phyloP scores from a whole-genome alignment of 129 eudicot genomes.

The Logfia minima region DNA sequence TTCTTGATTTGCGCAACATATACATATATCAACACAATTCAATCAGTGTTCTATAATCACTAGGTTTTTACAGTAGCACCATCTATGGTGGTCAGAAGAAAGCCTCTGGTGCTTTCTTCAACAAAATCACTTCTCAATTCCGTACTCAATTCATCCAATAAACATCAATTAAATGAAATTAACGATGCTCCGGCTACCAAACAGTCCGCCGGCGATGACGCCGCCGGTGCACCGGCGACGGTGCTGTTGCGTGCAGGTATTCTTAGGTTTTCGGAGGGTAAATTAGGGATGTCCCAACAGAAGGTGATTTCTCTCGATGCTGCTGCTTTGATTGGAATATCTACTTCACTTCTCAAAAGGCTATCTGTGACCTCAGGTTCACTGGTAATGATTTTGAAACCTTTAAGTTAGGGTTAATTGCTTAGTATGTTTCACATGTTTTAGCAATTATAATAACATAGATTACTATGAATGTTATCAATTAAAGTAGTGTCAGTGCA shows the following conservation, averaged over 20 bases:
- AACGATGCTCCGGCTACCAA: slow-evolving; percentile 18
- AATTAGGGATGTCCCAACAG: slow-evolving; percentile 14
- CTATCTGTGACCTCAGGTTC: slow-evolving; percentile 74
- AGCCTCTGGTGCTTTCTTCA: slow-evolving; percentile 86
- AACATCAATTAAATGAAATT: slow-evolving; percentile 13
- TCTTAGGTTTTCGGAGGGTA: slow-evolving; percentile 46
- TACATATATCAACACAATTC: not conserved
- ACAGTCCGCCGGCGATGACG: slow-evolving; percentile 14
- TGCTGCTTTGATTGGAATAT: slow-evolving; percentile 72
- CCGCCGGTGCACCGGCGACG: slow-evolving; percentile 21
- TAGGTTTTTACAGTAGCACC: not conserved
- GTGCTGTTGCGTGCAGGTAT: slow-evolving; percentile 65
- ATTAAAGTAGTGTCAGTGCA: not conserved
- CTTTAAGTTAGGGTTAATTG: not conserved
- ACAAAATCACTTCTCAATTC: slow-evolving; percentile 69
- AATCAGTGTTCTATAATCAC: not conserved
- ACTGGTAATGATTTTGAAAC: slow-evolving; percentile 44
- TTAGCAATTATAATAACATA: not conserved
- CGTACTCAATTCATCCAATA: slow-evolving; percentile 39
- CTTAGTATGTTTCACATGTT: not conserved
- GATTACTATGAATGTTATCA: not conserved
- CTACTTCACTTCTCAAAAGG: slow-evolving; percentile 62
- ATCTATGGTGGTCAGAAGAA: slow-evolving; percentile 70
- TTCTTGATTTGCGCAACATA: not conserved
- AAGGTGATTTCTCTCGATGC: slow-evolving; percentile 45